Conservation (phyloP, 2,329 filamentous ascomycete genomes). For the Fusarium chlamydosporum region DNA sequence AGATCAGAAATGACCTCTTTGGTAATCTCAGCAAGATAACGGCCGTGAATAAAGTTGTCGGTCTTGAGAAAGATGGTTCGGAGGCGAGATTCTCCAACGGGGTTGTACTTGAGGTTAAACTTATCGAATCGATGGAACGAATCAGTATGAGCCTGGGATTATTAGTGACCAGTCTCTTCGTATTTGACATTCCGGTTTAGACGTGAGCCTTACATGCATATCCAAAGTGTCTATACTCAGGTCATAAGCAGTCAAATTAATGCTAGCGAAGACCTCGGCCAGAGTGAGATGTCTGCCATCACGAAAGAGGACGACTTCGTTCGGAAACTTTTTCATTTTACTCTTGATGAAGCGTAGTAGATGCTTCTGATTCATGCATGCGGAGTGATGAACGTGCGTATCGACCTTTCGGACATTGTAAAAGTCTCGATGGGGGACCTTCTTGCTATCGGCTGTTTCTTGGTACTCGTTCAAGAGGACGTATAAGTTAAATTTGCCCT, state of each 20-base stretch:
- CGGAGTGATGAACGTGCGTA: slow-evolving; percentile 98
- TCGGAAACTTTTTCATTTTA: slow-evolving; percentile 98
- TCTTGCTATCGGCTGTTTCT: slow-evolving; percentile 97
- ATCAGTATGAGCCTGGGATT: slow-evolving; percentile 85
- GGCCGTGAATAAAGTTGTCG: slow-evolving; percentile 96
- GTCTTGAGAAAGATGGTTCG: slow-evolving; percentile 99
- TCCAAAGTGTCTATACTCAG: slow-evolving; percentile 98
- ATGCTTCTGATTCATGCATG: slow-evolving; percentile 99
- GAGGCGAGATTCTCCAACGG: slow-evolving; percentile 92
- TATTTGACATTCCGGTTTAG: not conserved
- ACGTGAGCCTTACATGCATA: slow-evolving; percentile 82
- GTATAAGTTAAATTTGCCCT: slow-evolving; percentile 97
- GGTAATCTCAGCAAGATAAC: slow-evolving; percentile 96
- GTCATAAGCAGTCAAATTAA: slow-evolving; percentile 97
- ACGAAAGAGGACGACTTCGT: slow-evolving; percentile 92
- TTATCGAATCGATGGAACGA: slow-evolving; percentile 99
- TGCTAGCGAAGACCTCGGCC: slow-evolving; percentile 94
- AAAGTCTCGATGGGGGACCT: slow-evolving; percentile 96
- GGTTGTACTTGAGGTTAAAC: slow-evolving; percentile 99
- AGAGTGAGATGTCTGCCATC: slow-evolving; percentile 94
- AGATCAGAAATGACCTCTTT: slow-evolving; percentile 98
- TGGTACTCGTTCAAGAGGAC: slow-evolving; percentile 95
- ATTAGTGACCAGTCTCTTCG: slow-evolving; percentile 19
- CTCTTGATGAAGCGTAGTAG: slow-evolving; percentile 98
- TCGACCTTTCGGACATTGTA: slow-evolving; percentile 99